Evolutionary conservation across 768 basidiomycete genomes (phyloP), one percentile per base, ranked within the genome.

Genomic region (Nidularia pulvinata): DNA sequence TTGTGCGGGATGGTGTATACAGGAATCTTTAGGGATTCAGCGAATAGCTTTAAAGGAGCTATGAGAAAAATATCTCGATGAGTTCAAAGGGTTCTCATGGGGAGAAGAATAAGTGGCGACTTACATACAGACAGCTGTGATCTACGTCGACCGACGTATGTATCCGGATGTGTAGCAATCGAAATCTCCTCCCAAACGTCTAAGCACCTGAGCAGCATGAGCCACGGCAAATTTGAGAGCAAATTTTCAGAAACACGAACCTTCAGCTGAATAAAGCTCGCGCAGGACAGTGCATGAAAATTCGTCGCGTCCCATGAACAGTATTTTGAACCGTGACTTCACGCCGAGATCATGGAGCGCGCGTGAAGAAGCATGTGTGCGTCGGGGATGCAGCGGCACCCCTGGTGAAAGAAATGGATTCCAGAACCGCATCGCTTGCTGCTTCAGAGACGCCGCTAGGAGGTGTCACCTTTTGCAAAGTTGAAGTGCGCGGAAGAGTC

Each of bases 251-350:
- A 13, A 51, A 25, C 16, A 62, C 60, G 36, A 33, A 89, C 93
- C 92, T 69, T 65, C 65, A 5, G 89, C 87, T 13, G 69, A 61
- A 52, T 88, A 71, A 1, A 96, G 67, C 52, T 86, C 76, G 49
- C 80, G 69, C 48, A 97, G 78, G 2, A 93, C 84, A 6, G 73
- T 69, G 62, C 88, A 89, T 1, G 94, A 96, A 68, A 96, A 96
- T 61, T 86, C 82, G 65, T 95, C 94, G 14, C 92, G 88, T 49
- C 95, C 95, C 64, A 93, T 82, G 67, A 93, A 96, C 5, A 97
- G 77, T 42, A 97, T 81, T n/a, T 84, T 80, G 65, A 92, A 88
- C 4, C 46, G 46, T n/a, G 46, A 47, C 34, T 48, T 37, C 37
- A 39, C 9, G n/a, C 10, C 37, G n/a, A n/a, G n/a, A 39, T 39